Evolutionary conservation across 345 rosid species (phyloP), one percentile per base, ranked within the genome.

Genomic region (Cardamine chenopodiifolia): DNA sequence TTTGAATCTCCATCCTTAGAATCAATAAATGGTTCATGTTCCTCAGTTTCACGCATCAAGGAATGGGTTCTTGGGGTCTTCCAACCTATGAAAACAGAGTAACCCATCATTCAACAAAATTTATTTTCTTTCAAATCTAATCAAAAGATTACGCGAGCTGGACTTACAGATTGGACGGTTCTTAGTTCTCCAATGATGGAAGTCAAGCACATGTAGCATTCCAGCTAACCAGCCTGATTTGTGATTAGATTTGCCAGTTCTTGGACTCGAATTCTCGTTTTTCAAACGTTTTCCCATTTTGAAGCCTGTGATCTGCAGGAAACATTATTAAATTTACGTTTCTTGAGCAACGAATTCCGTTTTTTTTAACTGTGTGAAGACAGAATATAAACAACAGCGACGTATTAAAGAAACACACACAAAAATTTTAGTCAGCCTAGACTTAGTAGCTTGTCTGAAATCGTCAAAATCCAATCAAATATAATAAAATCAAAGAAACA

Each of bases 201-300:
- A 74, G 58, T 86, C 83, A 68, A 90, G 87, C 56, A 85, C 72
- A 73, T 86, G 89, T 74, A 89, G 73, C 59, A 89, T 79, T 45
- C 82, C 86, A 80, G 84, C 72, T 79, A 85, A 72, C 79, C 96
- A 85, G 8, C 97, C 79, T 20, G 85, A 83, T 72, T 82, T 87
- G 54, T 80, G 60, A 37, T 66, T 72, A 73, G 73, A 34, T 37
- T 70, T 71, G 72, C 78, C 81, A 37, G 83, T 58, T 62, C 44
- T 73, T 64, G 71, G 39, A 68, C 68, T 82, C 29, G 87, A 76
- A 18, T 66, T 52, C 18, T 73, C 81, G 34, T 34, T 42, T 45
- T 78, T 56, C 68, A 85, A 62, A 5, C 73, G 82, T 80, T 75
- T 86, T 53, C 84, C 85, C 93, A 88, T 88, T 31, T 73, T 42